phyloP scores from a whole-genome alignment of 768 basidiomycete genomes.

The Hortiboletus campestris region DNA sequence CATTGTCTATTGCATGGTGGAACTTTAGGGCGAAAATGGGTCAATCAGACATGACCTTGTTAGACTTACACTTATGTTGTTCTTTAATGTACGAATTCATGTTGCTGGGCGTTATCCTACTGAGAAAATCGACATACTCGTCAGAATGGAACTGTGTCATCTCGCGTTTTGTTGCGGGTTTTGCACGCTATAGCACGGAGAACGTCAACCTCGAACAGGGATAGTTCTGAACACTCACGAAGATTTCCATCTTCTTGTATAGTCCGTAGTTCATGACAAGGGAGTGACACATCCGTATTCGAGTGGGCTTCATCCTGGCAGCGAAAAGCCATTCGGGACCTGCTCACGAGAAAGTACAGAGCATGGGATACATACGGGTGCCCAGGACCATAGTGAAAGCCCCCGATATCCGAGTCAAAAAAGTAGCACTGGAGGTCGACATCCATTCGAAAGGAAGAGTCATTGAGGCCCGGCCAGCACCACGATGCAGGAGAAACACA shows the following conservation, averaged over 20 bases:
- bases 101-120: conserved; percentile 90
- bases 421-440: conserved; percentile 80
- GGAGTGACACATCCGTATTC: conserved; percentile 99
- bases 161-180: conserved; percentile 98
- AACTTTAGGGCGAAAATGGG: background rate
- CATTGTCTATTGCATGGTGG: conserved; percentile 64
- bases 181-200: conserved; percentile 69
- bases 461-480: conserved; percentile 5
- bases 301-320: conserved; percentile 90
- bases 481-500: conserved; percentile 31
- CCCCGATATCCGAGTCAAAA: conserved; percentile 98
- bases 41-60: background rate
- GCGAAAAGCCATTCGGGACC: background rate
- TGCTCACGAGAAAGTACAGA: background rate
- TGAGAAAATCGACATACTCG: conserved; percentile 97
- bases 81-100: conserved; percentile 93
- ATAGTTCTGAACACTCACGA: conserved; percentile 55
- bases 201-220: background rate
- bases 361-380: conserved; percentile 65
- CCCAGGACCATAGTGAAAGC: conserved; percentile 98
- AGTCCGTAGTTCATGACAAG: conserved; percentile 99
- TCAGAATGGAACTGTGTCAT: conserved; percentile 99
- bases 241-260: conserved; percentile 99
- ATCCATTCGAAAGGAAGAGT: background rate
- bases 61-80: conserved; percentile 84